Conservation (phyloP, 495 filamentous ascomycete species). For the Podospora australis region DNA sequence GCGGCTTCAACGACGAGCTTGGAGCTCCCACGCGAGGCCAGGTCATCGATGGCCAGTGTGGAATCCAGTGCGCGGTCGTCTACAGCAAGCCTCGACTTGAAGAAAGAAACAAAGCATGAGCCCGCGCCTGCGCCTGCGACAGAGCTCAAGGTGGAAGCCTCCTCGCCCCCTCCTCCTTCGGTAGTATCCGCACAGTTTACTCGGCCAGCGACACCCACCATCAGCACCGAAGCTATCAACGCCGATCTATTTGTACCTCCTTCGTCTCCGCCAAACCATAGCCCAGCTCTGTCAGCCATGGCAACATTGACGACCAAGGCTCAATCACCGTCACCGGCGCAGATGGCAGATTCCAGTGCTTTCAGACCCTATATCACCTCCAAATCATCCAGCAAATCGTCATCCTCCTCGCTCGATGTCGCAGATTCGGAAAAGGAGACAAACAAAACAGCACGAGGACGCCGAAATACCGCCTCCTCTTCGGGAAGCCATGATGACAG, state of each 20-base stretch:
- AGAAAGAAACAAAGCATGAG: conserved; percentile 8
- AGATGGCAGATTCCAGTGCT: conserved; percentile 44
- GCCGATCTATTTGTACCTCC: conserved; percentile 48
- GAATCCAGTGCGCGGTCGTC: not conserved
- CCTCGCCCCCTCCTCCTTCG: conserved; percentile 31
- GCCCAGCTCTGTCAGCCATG: conserved; percentile 54
- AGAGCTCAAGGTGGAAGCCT: conserved; percentile 22
- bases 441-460: conserved; percentile 30
- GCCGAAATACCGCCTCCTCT: conserved; percentile 39
- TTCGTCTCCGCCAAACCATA: conserved; percentile 43
- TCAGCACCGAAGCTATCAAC: conserved; percentile 56
- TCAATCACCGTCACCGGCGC: conserved; percentile 46
- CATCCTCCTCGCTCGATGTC: conserved; percentile 27
- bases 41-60: not conserved
- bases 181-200: conserved; percentile 54
- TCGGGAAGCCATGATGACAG: conserved; percentile 25
- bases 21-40: conserved; percentile 20
- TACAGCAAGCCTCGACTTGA: not conserved
- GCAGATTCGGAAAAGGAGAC: conserved; percentile 30
- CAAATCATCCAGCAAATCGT: conserved; percentile 36
- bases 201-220: conserved; percentile 53
- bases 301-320: conserved; percentile 60
- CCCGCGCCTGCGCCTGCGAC: no score
- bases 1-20: conserved; percentile 35
- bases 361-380: conserved; percentile 35